A percentile compares a stretch with the other conserved stretches of the same genome.
Evolutionary conservation across 495 filamentous ascomycete genomes (phyloP).

Genomic region (Penicillium steckii): DNA sequence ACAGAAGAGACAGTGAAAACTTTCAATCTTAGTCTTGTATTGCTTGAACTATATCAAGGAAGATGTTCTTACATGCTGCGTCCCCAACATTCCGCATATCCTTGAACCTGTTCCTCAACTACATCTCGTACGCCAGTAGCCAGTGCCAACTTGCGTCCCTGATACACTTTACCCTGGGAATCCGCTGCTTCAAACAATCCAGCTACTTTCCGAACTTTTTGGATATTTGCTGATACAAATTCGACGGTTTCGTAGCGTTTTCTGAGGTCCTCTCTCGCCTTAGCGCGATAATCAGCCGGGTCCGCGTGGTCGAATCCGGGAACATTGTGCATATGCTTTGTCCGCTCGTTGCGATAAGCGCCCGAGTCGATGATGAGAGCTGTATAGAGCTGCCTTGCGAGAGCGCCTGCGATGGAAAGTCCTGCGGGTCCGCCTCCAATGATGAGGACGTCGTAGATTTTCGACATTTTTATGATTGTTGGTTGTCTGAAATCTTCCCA

Average conservation of each 20-base stretch:
- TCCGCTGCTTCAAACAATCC: not conserved
- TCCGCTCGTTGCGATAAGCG: slow-evolving; percentile 46
- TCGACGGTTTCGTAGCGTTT: slow-evolving; percentile 42
- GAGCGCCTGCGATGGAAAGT: slow-evolving; percentile 42
- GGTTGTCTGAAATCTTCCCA: not conserved
- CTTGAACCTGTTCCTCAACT: slow-evolving; percentile 26
- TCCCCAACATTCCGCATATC: slow-evolving; percentile 32
- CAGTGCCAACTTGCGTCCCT: slow-evolving; percentile 48
- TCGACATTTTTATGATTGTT: not conserved
- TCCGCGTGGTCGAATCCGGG: slow-evolving; percentile 45
- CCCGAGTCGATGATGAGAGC: slow-evolving; percentile 49
- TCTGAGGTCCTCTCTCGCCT: slow-evolving; percentile 32
- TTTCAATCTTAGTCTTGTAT: slow-evolving; percentile 10
- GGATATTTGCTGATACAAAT: slow-evolving; percentile 32
- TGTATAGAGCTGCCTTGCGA: slow-evolving; percentile 48
- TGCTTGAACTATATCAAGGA: not conserved
- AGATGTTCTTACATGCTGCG: slow-evolving; percentile 26
- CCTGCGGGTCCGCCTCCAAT: slow-evolving; percentile 59
- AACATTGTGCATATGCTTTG: slow-evolving; percentile 53
- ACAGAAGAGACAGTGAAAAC: slow-evolving; percentile 49
- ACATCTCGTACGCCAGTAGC: slow-evolving; percentile 46
- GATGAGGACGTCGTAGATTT: slow-evolving; percentile 49
- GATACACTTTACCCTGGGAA: slow-evolving; percentile 22
- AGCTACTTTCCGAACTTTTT: slow-evolving; percentile 21
- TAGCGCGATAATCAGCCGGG: slow-evolving; percentile 39